Evolutionary conservation across 2,329 filamentous ascomycete species (phyloP), one percentile per base, ranked within the genome.

Genomic region (Diplodia mutila): DNA sequence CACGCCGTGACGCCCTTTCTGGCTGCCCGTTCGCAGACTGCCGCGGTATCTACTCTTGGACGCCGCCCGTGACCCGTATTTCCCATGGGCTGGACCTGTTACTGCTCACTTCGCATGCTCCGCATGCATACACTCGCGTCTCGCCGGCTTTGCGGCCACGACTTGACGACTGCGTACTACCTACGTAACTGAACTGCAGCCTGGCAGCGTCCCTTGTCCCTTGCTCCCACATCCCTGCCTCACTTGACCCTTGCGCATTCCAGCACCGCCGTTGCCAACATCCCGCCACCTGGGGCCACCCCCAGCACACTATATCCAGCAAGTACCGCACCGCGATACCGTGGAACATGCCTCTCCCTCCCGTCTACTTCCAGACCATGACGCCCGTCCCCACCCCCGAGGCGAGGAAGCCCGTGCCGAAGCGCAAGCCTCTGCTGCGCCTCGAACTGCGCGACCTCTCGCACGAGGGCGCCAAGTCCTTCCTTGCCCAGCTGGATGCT

Each of bases 401-500:
- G 34, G 57, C 66, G 16, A 67, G 57, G 27, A 63, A 55, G 49
- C 66, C 57, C 49, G 74, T 72, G 21, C 76, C 77, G 1, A 53
- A 69, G 11, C 77, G 78, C n/a, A 77, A 77, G 37, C 81, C 82
- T 2, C 77, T 82, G 48, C 79, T 84, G 11, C 81, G 83, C 57
- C 77, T 85, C 34, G 79, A 84, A 70, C 74, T 84, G 46, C 78
- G 80, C 65, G 84, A 87, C 70, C 77, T 87, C 46, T 80, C 79
- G 42, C 82, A 84, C 78, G 78, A 85, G 1, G 92, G 90, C 67
- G 81, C 90, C 5, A 76, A 81, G 37, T 80, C 87, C 69, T 96
- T 97, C 79, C 86, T 97, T 68, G 78, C 80, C 63, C 81, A 88
- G 48, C 81, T 93, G 70, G 86, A 91, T 75, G 85, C 89, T 65